Base-by-base conservation (phyloP, 192 early-diverging fungal genomes). In the Dissophora ornata region DNA sequence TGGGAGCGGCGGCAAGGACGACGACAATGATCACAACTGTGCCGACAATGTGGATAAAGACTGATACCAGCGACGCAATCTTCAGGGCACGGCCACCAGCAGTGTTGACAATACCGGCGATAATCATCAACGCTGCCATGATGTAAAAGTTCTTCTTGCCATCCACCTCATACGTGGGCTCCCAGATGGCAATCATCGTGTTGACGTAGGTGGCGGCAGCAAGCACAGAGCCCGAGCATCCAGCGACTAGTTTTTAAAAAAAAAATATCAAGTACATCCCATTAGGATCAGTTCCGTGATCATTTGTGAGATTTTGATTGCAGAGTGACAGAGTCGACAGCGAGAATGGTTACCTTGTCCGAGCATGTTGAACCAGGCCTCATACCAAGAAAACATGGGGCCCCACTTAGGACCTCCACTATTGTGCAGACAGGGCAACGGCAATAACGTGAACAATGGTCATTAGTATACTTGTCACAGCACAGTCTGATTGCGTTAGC, bases 321-420 rank as follows among this genome's bases (percentile, higher is more conserved):
- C 36, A 38, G 36, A 38, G n/a, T n/a, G n/a, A n/a, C n/a, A n/a
- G n/a, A 38, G 36, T 13, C 36, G 36, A 38, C 13, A 6, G 36
- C 36, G 36, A 7, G 26, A 21, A 24, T n/a, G 6, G 24, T 57
- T 59, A 74, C 70, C 42, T 49, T 81, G 80, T 55, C 80, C 80
- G 11, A 81, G 57, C 67, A 81, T 57, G 50, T 81, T 81, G 67
- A 81, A 81, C 80, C 80, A 81, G 25, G 70, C 80, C 30, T 69
- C 68, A 30, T 77, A 81, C 67, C 71, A 81, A 2, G 80, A 81
- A 33, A 71, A 65, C 61, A 81, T 73, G 8, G 80, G 80, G 24
- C 67, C 71, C 65, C 71, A 81, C 36, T 81, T 81, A 28, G 71
- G 71, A 36, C 73, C 73, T 42, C 73, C 73, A 50, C 66, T 68